Percentiles rank a stretch among this genome's conserved stretches.
Evolutionary conservation across 768 basidiomycete genomes (phyloP).

Genomic region (Mrakia frigida): DNA sequence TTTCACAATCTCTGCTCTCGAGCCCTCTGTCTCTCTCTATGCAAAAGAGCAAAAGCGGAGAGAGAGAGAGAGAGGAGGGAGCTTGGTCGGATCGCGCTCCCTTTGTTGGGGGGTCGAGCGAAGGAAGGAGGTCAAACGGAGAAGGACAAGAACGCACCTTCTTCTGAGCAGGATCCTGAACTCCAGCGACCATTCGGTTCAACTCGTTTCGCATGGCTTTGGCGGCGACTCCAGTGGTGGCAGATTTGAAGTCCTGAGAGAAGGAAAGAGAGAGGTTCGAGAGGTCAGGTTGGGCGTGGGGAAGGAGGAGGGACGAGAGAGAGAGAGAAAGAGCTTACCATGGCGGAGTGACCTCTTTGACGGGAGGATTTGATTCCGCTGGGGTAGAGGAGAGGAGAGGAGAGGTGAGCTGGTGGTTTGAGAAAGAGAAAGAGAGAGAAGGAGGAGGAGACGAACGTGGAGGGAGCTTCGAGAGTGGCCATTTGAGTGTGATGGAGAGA

Average conservation of each 20-base stretch:
- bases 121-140: neutral
- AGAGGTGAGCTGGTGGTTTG: neutral
- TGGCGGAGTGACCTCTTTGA: conserved; percentile 39
- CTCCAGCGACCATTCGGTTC: conserved; percentile 80
- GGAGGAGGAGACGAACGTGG: conserved; percentile 5
- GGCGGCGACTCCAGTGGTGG: conserved; percentile 84
- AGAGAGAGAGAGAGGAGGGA: neutral
- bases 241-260: conserved; percentile 79
- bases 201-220: conserved; percentile 99
- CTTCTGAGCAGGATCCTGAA: conserved; percentile 71
- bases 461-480: conserved; percentile 13
- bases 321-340: conserved; percentile 34
- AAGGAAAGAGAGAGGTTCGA: neutral
- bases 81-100: neutral
- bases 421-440: neutral
- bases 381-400: neutral
- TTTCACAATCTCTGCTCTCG: neutral
- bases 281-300: neutral
- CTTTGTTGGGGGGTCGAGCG: neutral
- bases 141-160: conserved; percentile 53
- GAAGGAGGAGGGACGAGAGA: neutral
- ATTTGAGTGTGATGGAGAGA: neutral
- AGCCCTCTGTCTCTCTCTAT: neutral
- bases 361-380: conserved; percentile 36
- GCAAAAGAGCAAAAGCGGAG: neutral